Evolutionary conservation across 768 basidiomycete species (phyloP), one percentile per base, ranked within the genome.

Genomic region (Amanita jacksonii): DNA sequence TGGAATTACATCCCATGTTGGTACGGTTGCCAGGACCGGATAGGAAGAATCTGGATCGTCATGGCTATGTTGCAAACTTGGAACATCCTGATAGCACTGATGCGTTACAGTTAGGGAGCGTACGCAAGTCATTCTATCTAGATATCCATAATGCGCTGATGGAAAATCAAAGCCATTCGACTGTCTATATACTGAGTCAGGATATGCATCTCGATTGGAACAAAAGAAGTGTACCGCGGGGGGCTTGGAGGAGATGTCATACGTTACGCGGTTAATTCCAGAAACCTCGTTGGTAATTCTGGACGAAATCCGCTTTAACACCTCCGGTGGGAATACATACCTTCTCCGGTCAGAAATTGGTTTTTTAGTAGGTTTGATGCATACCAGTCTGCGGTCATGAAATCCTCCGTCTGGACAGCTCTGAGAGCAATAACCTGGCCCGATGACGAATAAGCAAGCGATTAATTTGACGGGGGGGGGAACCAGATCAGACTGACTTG

Each of bases 311-410:
- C 82, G 81, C 49, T 85, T 81, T 47, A 99, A 65, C 8, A 98
- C 79, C 33, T 85, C 82, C 12, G 90, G 68, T 20, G 94, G 93
- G 74, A 98, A 99, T n/a, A 87, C 80, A 66, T 87, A 97, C 87
- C 87, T 89, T n/a, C n/a, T n/a, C n/a, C n/a, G n/a, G n/a, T n/a
- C n/a, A n/a, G n/a, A n/a, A n/a, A n/a, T n/a, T n/a, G n/a, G n/a
- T n/a, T n/a, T n/a, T n/a, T n/a, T n/a, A n/a, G n/a, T n/a, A n/a
- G n/a, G n/a, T n/a, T n/a, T n/a, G n/a, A n/a, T n/a, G n/a, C n/a
- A 33, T 57, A 91, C 94, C 94, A 98, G 61, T 98, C 94, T 27
- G 96, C 96, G 10, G 96, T 99, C 96, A 99, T 99, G 59, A 99
- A 99, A 62, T 99, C 96, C 59, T 97, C 94, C n/a, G 92, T 82